Conservation (phyloP, 2,329 filamentous ascomycete species). For the Didymella exigua region DNA sequence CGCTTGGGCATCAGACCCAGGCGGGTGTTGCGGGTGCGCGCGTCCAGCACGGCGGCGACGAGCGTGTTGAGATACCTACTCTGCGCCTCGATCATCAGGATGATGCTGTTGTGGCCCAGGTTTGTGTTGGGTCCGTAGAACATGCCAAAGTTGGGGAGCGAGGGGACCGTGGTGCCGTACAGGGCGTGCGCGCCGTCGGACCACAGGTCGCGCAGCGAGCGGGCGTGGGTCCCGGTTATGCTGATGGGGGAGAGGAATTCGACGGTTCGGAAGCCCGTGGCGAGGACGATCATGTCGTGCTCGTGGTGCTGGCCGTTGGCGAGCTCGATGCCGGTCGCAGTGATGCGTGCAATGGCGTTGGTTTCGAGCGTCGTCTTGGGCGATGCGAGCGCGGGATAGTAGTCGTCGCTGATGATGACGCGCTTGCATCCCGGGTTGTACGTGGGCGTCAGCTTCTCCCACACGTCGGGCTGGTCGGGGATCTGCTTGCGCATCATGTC, state of each 20-base stretch:
- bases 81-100: constrained; percentile 67
- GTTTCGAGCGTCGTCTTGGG: constrained; percentile 61
- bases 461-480: constrained; percentile 56
- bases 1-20: constrained; percentile 56
- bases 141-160: constrained; percentile 62
- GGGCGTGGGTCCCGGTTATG: constrained; percentile 54
- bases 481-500: constrained; percentile 55
- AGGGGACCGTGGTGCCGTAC: constrained; percentile 58
- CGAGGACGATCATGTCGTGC: constrained; percentile 63
- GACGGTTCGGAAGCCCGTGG: constrained; percentile 64
- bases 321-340: constrained; percentile 55
- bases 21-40: constrained; percentile 47
- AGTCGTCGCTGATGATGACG: constrained; percentile 62
- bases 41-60: constrained; percentile 56
- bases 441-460: constrained; percentile 59
- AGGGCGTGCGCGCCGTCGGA: constrained; percentile 57
- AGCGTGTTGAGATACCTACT: constrained; percentile 60
- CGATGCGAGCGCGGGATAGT: constrained; percentile 56
- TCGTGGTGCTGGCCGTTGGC: constrained; percentile 50
- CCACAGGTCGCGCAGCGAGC: constrained; percentile 59
- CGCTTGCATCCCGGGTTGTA: constrained; percentile 63
- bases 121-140: constrained; percentile 64
- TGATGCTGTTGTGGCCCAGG: constrained; percentile 62
- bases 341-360: constrained; percentile 54
- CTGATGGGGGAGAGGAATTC: constrained; percentile 65